Evolutionary conservation across 805 yeast species (phyloP).

Genomic region (Ogataea minuta): DNA sequence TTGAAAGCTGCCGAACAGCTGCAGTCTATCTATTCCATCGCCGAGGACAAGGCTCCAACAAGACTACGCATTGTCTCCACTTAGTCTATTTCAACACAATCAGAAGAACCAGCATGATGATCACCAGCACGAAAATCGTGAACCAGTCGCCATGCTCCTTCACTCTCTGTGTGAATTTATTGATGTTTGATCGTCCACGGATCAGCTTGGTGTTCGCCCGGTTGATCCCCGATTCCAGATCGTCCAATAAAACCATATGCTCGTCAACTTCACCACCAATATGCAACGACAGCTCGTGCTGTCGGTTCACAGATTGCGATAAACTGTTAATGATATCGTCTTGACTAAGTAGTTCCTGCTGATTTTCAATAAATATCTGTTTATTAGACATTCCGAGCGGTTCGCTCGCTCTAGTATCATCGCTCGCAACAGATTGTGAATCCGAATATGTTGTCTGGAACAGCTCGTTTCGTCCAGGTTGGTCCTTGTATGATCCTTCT

Average conservation of each 20-base stretch:
- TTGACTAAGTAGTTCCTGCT: slow-evolving; percentile 47
- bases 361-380: slow-evolving; percentile 38
- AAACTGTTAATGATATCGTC: slow-evolving; percentile 42
- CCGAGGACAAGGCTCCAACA: slow-evolving; percentile 8
- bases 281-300: slow-evolving; percentile 43
- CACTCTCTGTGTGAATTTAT: slow-evolving; percentile 39
- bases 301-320: slow-evolving; percentile 42
- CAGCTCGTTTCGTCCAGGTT: slow-evolving; percentile 1
- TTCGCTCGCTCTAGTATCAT: background rate
- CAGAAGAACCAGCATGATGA: slow-evolving; percentile 45
- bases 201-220: slow-evolving; percentile 39
- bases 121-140: slow-evolving; percentile 41
- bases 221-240: slow-evolving; percentile 47
- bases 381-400: slow-evolving; percentile 26
- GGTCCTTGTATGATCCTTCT: slow-evolving; percentile 16
- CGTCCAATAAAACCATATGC: slow-evolving; percentile 48
- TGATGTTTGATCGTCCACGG: slow-evolving; percentile 41
- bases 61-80: slow-evolving; percentile 9
- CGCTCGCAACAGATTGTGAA: slow-evolving; percentile 1
- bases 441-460: slow-evolving; percentile 2
- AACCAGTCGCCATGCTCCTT: slow-evolving; percentile 50
- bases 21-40: slow-evolving; percentile 8
- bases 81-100: slow-evolving; percentile 35
- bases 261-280: slow-evolving; percentile 48
- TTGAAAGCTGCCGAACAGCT: slow-evolving; percentile 12